Evolutionary conservation across 2,329 filamentous ascomycete species (phyloP).

Genomic region (Diplodia corticola): DNA sequence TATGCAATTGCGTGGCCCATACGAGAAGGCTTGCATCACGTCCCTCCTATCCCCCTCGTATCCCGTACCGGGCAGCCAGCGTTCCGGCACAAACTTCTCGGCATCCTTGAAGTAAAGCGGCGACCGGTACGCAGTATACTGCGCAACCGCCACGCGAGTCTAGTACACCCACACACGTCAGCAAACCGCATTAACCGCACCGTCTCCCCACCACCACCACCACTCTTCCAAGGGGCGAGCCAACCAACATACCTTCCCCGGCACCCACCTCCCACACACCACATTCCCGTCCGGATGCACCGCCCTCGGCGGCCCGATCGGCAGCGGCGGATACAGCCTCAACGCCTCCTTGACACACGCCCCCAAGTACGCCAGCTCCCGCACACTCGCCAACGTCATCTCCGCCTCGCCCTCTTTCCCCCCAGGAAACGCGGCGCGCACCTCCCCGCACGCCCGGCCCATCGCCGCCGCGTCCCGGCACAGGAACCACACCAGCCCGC

Average conservation of each 20-base stretch:
- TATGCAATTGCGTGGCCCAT: slow-evolving; percentile 39
- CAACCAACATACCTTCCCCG: slow-evolving; percentile 32
- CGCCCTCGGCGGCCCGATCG: slow-evolving; percentile 35
- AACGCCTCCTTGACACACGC: slow-evolving; percentile 44
- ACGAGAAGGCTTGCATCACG: slow-evolving; percentile 35
- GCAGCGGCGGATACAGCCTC: slow-evolving; percentile 47
- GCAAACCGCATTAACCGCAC: slow-evolving; percentile 2
- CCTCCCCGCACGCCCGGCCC: slow-evolving; percentile 5
- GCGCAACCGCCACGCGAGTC: background rate
- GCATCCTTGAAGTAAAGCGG: slow-evolving; percentile 26
- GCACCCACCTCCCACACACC: slow-evolving; percentile 27
- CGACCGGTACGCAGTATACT: background rate
- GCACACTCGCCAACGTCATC: background rate
- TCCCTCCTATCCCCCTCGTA: slow-evolving; percentile 31
- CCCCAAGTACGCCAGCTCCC: background rate
- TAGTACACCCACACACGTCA: background rate
- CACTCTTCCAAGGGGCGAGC: slow-evolving; percentile 19
- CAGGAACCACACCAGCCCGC: slow-evolving; percentile 23
- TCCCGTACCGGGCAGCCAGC: slow-evolving; percentile 35
- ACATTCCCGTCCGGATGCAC: slow-evolving; percentile 34
- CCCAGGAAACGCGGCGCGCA: background rate
- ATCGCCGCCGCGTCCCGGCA: slow-evolving; percentile 12
- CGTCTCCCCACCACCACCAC: too few species aligned
- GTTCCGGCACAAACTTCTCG: slow-evolving; percentile 33
- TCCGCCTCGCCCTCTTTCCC: slow-evolving; percentile 3